phyloP scores from a whole-genome alignment of 257 asterid genomes.

The Solanum pimpinellifolium region DNA sequence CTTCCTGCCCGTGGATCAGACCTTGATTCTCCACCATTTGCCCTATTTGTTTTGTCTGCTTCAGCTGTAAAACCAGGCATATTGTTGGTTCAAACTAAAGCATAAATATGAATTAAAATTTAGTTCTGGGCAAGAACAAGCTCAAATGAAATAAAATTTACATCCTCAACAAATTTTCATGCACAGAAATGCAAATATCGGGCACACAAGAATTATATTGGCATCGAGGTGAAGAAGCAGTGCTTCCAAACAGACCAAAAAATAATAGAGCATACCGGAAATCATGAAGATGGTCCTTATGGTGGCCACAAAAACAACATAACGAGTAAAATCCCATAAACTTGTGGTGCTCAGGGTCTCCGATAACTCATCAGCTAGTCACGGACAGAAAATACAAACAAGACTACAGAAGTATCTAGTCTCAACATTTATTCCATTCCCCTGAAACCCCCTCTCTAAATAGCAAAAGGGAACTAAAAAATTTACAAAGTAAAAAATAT shows the following conservation, averaged over 20 bases:
- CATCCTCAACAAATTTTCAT: neutral
- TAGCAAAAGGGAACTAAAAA: neutral
- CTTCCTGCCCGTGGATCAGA: conserved; percentile 44
- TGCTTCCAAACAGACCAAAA: neutral
- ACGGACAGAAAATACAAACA: neutral
- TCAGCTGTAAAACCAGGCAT: conserved; percentile 45
- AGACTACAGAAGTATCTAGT: neutral
- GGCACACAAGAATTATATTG: neutral
- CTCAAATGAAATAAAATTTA: neutral
- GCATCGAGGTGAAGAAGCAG: neutral
- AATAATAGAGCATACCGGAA: neutral
- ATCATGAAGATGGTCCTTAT: neutral
- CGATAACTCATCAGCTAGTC: neutral
- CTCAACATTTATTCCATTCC: neutral
- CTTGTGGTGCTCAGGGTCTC: neutral
- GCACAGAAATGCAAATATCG: neutral
- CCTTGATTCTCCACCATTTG: conserved; percentile 41
- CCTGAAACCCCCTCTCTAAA: neutral
- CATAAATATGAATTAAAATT: neutral
- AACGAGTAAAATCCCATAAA: neutral
- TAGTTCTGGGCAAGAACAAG: neutral
- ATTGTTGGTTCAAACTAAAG: neutral
- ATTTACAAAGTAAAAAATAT: neutral
- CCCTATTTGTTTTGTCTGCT: conserved; percentile 47
- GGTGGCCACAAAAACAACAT: neutral